Base-by-base conservation (phyloP, 2,329 filamentous ascomycete species). In the Aspergillus fijiensis region DNA sequence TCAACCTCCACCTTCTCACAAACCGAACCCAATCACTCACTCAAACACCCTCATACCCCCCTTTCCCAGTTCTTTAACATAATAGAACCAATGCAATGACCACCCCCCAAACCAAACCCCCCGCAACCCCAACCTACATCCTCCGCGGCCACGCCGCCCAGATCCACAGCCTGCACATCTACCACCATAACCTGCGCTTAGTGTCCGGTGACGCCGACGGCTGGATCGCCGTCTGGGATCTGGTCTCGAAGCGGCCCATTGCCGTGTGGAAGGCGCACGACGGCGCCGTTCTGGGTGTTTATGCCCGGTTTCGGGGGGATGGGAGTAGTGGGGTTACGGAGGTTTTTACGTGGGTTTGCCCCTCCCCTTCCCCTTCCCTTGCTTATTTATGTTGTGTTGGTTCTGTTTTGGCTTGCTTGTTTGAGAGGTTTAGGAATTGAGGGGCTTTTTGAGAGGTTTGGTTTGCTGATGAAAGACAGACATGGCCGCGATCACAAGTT, bases 401-500 rank as follows among this genome's bases (percentile, higher is more conserved):
- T n/a, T 21, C 7, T 35, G 23, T 23, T 23, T 23, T 23, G 23
- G 23, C 19, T 21, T 21, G 21, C 4, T 4, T 23, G 23, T 23
- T 23, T 23, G 23, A 4, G 4, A 1, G 3, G 23, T 5, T 23
- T 3, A 19, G 19, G 19, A 19, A 19, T 19, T 19, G 19, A 19
- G 4, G 23, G 23, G 23, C 4, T 4, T 23, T 23, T 23, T 23
- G 23, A 23, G 4, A 4, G 23, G 1, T 4, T 23, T 23, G 23
- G 23, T 23, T 31, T 31, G 16, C 53, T 55, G 35, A 49, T 11
- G 1, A 12, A 29, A n/a, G 33, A 39, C 64, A 97, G 93, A 39
- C 93, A 98, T 77, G 94, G 94, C 14, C 86, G 95, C 73, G 95
- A 99, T 73, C 89, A 95, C 73, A 90, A 88, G 70, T 82, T 98